Evolutionary conservation across 306 rosid species (phyloP), one percentile per base, ranked within the genome.

Genomic region (Acmispon strigosus): DNA sequence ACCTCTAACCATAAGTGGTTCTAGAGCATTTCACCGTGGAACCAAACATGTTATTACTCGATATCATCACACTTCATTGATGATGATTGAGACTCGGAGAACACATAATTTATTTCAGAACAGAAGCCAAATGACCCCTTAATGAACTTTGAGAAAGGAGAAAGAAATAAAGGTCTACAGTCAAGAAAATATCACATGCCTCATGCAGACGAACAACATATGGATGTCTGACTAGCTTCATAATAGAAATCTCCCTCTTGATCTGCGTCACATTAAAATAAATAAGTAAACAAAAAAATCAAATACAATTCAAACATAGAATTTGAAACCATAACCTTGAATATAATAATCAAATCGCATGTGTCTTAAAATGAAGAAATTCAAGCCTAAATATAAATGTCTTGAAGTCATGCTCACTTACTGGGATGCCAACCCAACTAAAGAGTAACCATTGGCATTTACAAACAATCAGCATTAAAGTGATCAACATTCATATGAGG

Each of bases 151-250:
- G 56, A 36, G 19, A 47, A 13, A 3, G 7, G 12, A 39, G 24
- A 18, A 75, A 66, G 39, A 16, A 39, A 22, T 8, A 55, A 27
- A 63, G 56, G 63, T 55, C 5, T 45, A 41, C 50, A 62, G 61
- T n/a, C 72, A 41, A 10, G 39, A 50, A 78, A 16, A 54, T 59
- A 50, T 19, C 62, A 11, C 89, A 66, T 86, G 76, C 98, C 96
- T 92, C 96, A 2, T 87, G 81, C 41, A 92, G 82, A 65, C 98
- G 95, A 81, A 87, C 96, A 51, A 92, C 84, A 64, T 78, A 85
- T 41, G 98, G 98, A 75, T 92, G 98, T 54, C 96, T 86, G 70
- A 89, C 98, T 74, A 86, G 95, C 85, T 89, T 92, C 98, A 92
- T 92, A 51, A 89, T 86, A 32, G 89, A 84, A 79, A 92, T 89